These are phyloP conservation scores for Trifolium repens DNA, from an alignment of 306 rosid species.

Conservation along the genomic window DNA sequence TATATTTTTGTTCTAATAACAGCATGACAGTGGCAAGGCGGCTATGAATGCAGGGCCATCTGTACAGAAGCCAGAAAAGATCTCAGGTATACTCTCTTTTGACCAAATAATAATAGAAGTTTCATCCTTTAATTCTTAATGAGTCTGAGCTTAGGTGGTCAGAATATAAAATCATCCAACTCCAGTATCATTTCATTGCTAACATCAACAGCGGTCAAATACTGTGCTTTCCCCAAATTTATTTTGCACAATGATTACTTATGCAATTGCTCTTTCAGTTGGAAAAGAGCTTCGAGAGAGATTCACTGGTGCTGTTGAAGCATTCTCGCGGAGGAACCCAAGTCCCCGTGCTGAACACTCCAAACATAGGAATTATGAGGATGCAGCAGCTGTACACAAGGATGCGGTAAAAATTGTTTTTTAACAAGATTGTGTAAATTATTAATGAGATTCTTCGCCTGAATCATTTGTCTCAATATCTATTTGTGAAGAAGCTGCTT, in stretches of 20 bases:
- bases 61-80: slow-evolving; percentile 79
- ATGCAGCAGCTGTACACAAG: slow-evolving; percentile 54
- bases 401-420: slow-evolving; percentile 66
- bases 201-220: slow-evolving; percentile 21
- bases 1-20: slow-evolving; percentile 41
- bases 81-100: slow-evolving; percentile 66
- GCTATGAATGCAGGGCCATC: slow-evolving; percentile 80
- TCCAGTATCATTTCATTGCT: slow-evolving; percentile 16
- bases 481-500: not conserved
- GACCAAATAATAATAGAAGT: slow-evolving; percentile 33
- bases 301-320: slow-evolving; percentile 93
- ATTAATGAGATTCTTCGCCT: not conserved
- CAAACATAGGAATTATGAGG: slow-evolving; percentile 75
- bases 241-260: slow-evolving; percentile 25
- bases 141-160: slow-evolving; percentile 4
- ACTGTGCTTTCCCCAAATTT: slow-evolving; percentile 6
- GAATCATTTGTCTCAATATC: not conserved
- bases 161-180: slow-evolving; percentile 27
- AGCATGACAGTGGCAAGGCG: slow-evolving; percentile 78
- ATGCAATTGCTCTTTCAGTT: slow-evolving; percentile 60
- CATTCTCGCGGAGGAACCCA: slow-evolving; percentile 78
- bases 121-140: slow-evolving; percentile 25
- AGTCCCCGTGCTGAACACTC: slow-evolving; percentile 76
- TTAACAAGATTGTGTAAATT: not conserved
- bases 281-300: slow-evolving; percentile 93